Percentiles rank a stretch among this genome's conserved stretches.
These are phyloP conservation scores for Scalesia atractyloides DNA, from an alignment of 129 eudicot genomes.

Conservation along the genomic window DNA sequence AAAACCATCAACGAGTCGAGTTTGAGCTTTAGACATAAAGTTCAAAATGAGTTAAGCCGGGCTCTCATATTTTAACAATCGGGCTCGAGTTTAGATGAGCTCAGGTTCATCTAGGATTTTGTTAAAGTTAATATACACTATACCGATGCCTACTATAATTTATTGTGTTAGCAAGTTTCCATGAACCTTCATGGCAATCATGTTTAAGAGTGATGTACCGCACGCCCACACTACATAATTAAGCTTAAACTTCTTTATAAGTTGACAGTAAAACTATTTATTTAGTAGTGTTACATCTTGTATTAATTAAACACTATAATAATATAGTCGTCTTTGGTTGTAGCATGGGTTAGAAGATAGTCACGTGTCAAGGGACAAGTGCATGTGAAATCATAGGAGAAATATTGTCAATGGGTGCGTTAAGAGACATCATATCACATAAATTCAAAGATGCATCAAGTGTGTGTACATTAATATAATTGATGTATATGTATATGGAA, in stretches of 20 bases:
- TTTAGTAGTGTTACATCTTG: too few species aligned
- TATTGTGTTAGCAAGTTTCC: neutral
- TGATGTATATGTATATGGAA: too few species aligned
- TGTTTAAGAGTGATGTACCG: neutral
- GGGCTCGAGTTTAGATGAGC: too few species aligned
- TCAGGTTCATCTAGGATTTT: neutral
- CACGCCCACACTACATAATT: neutral
- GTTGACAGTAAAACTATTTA: too few species aligned
- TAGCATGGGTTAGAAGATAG: too few species aligned
- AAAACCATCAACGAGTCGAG: neutral
- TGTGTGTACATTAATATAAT: neutral
- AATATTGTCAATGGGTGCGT: neutral
- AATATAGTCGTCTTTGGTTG: too few species aligned
- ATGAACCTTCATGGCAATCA: neutral
- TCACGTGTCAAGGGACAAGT: neutral
- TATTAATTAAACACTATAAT: too few species aligned
- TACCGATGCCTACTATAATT: neutral
- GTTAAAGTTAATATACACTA: neutral
- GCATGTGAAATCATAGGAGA: neutral
- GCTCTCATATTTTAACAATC: too few species aligned
- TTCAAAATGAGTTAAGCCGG: too few species aligned
- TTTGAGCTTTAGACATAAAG: too few species aligned
- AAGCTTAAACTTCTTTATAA: too few species aligned
- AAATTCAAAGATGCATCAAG: conserved; percentile 1
- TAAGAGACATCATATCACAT: neutral